These are phyloP conservation scores for Pisolithus marmoratus DNA, from an alignment of 768 basidiomycete species.

Conservation along the genomic window DNA sequence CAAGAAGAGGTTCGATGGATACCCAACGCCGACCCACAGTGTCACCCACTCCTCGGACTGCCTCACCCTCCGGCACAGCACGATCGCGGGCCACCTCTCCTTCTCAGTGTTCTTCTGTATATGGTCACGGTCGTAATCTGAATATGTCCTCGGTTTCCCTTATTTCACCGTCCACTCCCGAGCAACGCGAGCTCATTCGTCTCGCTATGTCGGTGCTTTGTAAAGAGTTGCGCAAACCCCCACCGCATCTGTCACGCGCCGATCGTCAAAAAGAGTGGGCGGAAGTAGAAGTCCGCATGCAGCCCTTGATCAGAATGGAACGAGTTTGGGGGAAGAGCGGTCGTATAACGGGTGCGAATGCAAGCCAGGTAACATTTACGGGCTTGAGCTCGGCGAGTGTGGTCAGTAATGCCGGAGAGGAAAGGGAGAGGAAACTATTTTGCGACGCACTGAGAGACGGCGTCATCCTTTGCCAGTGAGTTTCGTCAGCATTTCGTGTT, in stretches of 20 bases:
- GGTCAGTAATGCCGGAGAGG: conserved; percentile 54
- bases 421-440: conserved; percentile 69
- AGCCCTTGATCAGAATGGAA: conserved; percentile 60
- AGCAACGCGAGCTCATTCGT: conserved; percentile 65
- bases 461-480: conserved; percentile 86
- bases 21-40: conserved; percentile 18
- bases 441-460: conserved; percentile 78
- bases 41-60: conserved; percentile 33
- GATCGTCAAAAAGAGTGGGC: conserved; percentile 60
- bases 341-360: conserved; percentile 33
- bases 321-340: conserved; percentile 72
- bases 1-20: conserved; percentile 17
- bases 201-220: conserved; percentile 58
- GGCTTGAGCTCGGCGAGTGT: conserved; percentile 28
- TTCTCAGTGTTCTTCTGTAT: conserved; percentile 34
- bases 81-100: conserved; percentile 44
- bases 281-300: conserved; percentile 65
- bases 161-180: conserved; percentile 41
- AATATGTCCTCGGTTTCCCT: conserved; percentile 60
- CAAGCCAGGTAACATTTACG: conserved; percentile 32
- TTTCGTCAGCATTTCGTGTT: conserved; percentile 18
- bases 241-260: conserved; percentile 46
- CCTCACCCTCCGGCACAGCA: conserved; percentile 38
- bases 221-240: conserved; percentile 59
- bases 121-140: conserved; percentile 49